These are phyloP conservation scores for Zymoseptoria passerinii DNA, from an alignment of 2,329 filamentous ascomycete genomes.

Conservation along the genomic window DNA sequence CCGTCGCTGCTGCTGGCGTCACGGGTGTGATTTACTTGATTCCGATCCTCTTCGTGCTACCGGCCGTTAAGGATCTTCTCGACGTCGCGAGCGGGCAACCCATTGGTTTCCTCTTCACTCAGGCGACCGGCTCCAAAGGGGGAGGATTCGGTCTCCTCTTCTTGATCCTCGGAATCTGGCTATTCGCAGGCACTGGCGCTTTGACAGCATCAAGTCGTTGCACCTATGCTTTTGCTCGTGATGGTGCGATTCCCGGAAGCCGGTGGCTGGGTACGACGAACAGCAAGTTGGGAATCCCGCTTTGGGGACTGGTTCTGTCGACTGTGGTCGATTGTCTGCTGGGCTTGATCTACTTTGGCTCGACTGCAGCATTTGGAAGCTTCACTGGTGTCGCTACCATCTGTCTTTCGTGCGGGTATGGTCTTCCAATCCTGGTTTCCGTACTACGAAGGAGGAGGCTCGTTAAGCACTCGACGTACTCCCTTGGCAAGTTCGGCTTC, in stretches of 20 bases:
- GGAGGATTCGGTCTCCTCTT: constrained; percentile 71
- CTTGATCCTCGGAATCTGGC: constrained; percentile 64
- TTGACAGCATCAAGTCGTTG: constrained; percentile 65
- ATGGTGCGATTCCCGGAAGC: constrained; percentile 53
- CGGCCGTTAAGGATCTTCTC: constrained; percentile 56
- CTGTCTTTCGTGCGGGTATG: constrained; percentile 67
- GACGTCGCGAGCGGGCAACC: constrained; percentile 63
- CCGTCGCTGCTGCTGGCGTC: constrained; percentile 57
- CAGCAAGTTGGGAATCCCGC: constrained; percentile 57
- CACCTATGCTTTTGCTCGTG: constrained; percentile 64
- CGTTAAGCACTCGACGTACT: constrained; percentile 58
- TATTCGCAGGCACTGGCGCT: constrained; percentile 69
- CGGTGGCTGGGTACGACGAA: constrained; percentile 45
- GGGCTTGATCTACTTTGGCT: constrained; percentile 72
- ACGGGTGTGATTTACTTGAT: constrained; percentile 62
- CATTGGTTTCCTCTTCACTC: constrained; percentile 68
- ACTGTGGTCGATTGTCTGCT: constrained; percentile 61
- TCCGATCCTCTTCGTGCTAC: constrained; percentile 67
- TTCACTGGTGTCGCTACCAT: constrained; percentile 77
- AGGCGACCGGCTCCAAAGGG: constrained; percentile 60
- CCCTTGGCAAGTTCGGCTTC: constrained; percentile 60
- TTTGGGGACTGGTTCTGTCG: constrained; percentile 61
- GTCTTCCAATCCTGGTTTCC: constrained; percentile 64
- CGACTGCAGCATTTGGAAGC: constrained; percentile 66
- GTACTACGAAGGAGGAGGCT: constrained; percentile 58